Base-by-base conservation (phyloP, 106 monocot species). In the Gastrodia elata region DNA sequence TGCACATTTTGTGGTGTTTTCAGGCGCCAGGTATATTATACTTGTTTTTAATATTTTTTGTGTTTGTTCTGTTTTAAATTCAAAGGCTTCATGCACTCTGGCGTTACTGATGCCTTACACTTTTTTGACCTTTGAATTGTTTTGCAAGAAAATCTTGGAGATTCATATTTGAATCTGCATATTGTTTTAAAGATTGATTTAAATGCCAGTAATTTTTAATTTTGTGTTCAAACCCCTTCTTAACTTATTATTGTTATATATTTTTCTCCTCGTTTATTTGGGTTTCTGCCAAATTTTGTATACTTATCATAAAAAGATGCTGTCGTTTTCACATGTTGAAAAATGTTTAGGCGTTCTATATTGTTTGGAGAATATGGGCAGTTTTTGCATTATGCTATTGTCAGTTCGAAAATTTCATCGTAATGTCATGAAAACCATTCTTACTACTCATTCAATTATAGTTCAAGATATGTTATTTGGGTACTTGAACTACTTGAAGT, bases 1-100 rank as follows among this genome's bases (percentile, higher is more conserved):
- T 98, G 98, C 74, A 98, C 98, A 1, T 98, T 98, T 75, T 98
- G 98, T 84, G 98, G 98, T 78, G 98, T 98, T 76, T 98, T 98
- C 64, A 88, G 98, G 37, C 86, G 98, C 46, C 98, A 98, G 93
- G 98, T 98, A 88, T 80, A 44, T 39, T 7, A 38, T 40, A 39
- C 38, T 69, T 69, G 4, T 37, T 34, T 35, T n/a, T n/a, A n/a
- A n/a, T 69, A 25, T 69, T 69, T 41, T 26, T 4, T 40, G 9
- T 40, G 24, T n/a, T 0, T 69, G 20, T 69, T 25, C 2, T 69
- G 16, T 68, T 24, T 38, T 39, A 69, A 69, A 41, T 69, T 27
- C 0, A 39, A 38, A 67, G n/a, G 40, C 16, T 39, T 6, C 11
- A n/a, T 67, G 4, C 14, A 18, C 4, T 0, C 20, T 67, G 2